A percentile compares a stretch with the other conserved stretches of the same genome.
Evolutionary conservation across 1,139 yeast species (phyloP).

Genomic region (Yamadazyma aaseri): DNA sequence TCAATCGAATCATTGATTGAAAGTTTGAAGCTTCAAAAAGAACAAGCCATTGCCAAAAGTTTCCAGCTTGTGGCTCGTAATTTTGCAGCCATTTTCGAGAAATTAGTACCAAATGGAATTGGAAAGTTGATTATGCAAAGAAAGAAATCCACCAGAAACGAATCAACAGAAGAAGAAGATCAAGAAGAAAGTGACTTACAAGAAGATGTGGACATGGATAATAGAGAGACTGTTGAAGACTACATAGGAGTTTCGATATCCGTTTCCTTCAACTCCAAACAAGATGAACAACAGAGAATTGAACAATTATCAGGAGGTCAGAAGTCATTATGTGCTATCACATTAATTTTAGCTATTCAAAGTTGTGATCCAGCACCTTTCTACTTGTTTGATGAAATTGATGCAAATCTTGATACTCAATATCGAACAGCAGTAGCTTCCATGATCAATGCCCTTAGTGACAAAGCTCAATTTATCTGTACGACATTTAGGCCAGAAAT

Average conservation of each 20-base stretch:
- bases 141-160: slow-evolving; percentile 20
- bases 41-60: slow-evolving; percentile 76
- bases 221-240: slow-evolving; percentile 44
- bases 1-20: slow-evolving; percentile 73
- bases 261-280: slow-evolving; percentile 86
- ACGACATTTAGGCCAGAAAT: slow-evolving; percentile 95
- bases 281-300: slow-evolving; percentile 82
- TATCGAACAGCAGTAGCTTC: slow-evolving; percentile 87
- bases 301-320: slow-evolving; percentile 97
- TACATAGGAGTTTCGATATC: slow-evolving; percentile 83
- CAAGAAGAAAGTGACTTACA: slow-evolving; percentile 22
- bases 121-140: slow-evolving; percentile 73
- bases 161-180: slow-evolving; percentile 7
- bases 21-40: slow-evolving; percentile 76
- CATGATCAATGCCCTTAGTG: slow-evolving; percentile 64
- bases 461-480: slow-evolving; percentile 83
- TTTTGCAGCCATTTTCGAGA: slow-evolving; percentile 72
- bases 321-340: slow-evolving; percentile 90
- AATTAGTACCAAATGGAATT: slow-evolving; percentile 78
- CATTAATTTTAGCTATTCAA: slow-evolving; percentile 90
- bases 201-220: too few species aligned
- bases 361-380: slow-evolving; percentile 97
- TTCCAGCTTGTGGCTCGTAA: slow-evolving; percentile 74
- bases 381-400: slow-evolving; percentile 92
- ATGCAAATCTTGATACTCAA: slow-evolving; percentile 92